A percentile compares a stretch with the other conserved stretches of the same genome.
These are phyloP conservation scores for Russula compacta DNA, from an alignment of 768 basidiomycete genomes.

Conservation along the genomic window DNA sequence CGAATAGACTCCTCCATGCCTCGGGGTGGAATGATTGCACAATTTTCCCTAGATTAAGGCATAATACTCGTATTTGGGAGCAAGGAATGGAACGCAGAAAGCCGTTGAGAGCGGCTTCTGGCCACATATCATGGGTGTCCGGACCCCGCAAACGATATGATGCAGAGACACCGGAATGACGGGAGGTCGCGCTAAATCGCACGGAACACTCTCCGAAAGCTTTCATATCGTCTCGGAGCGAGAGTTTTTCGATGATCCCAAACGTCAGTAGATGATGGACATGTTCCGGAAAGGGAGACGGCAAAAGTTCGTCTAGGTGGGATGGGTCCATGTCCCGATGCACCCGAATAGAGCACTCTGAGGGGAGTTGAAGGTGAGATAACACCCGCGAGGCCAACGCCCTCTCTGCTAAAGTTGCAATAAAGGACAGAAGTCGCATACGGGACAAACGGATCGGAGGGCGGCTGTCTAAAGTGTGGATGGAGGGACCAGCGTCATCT, in stretches of 20 bases:
- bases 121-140: constrained; percentile 8
- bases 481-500: constrained; percentile 20
- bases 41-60: constrained; percentile 7
- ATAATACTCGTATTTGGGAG: constrained; percentile 8
- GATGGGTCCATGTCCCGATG: constrained; percentile 20
- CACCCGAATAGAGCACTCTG: constrained; percentile 12
- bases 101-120: constrained; percentile 11
- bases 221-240: constrained; percentile 13
- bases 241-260: constrained; percentile 10
- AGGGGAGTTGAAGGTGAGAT: constrained; percentile 12
- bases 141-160: constrained; percentile 14
- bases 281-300: constrained; percentile 14
- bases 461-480: constrained; percentile 6
- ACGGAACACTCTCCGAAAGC: constrained; percentile 13
- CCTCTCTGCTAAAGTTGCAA: constrained; percentile 11
- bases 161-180: constrained; percentile 14
- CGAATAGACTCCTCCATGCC: constrained; percentile 15
- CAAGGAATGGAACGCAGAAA: constrained; percentile 16
- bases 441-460: constrained; percentile 7
- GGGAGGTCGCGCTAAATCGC: constrained; percentile 17
- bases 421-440: constrained; percentile 16
- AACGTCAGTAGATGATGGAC: constrained; percentile 4
- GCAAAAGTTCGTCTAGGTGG: constrained; percentile 10
- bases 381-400: constrained; percentile 13
- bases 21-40: constrained; percentile 6